Evolutionary conservation across 1,139 yeast genomes (phyloP).

Genomic region (Yamadazyma dendronema): DNA sequence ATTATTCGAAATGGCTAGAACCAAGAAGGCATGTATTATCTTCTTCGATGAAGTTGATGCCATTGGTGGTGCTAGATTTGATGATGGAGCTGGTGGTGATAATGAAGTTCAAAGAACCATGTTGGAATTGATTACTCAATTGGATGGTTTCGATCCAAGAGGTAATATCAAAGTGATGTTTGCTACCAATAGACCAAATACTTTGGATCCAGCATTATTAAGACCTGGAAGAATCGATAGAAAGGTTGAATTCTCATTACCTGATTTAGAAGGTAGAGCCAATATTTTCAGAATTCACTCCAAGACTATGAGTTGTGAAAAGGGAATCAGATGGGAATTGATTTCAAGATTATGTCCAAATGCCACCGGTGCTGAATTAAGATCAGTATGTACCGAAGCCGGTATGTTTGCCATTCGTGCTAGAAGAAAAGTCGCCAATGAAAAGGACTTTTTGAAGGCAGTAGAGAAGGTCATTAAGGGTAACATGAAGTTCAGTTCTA

Average conservation of each 20-base stretch:
- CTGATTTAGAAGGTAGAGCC: slow-evolving; percentile 97
- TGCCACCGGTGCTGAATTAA: slow-evolving; percentile 96
- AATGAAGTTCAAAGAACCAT: slow-evolving; percentile 98
- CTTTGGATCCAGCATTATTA: slow-evolving; percentile 94
- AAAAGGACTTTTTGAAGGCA: slow-evolving; percentile 94
- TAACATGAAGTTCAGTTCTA: slow-evolving; percentile 94
- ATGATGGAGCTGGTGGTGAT: slow-evolving; percentile 99
- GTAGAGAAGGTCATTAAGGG: slow-evolving; percentile 98
- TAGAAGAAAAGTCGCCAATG: slow-evolving; percentile 95
- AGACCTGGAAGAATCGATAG: slow-evolving; percentile 99
- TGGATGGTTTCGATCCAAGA: slow-evolving; percentile 97
- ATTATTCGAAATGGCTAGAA: slow-evolving; percentile 96
- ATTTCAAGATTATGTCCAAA: slow-evolving; percentile 96
- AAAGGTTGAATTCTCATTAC: slow-evolving; percentile 93
- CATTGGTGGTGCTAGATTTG: slow-evolving; percentile 97
- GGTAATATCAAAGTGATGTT: slow-evolving; percentile 99
- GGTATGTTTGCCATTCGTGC: slow-evolving; percentile 99
- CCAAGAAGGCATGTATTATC: slow-evolving; percentile 95
- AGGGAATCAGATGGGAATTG: slow-evolving; percentile 97
- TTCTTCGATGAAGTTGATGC: slow-evolving; percentile 98
- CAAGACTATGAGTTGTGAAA: slow-evolving; percentile 94
- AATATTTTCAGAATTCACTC: slow-evolving; percentile 96
- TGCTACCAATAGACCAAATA: slow-evolving; percentile 97
- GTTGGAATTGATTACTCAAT: slow-evolving; percentile 95
- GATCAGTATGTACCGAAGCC: slow-evolving; percentile 96